Conservation (phyloP, 2,329 filamentous ascomycete genomes). For the Calonectria pseudoturangicola region DNA sequence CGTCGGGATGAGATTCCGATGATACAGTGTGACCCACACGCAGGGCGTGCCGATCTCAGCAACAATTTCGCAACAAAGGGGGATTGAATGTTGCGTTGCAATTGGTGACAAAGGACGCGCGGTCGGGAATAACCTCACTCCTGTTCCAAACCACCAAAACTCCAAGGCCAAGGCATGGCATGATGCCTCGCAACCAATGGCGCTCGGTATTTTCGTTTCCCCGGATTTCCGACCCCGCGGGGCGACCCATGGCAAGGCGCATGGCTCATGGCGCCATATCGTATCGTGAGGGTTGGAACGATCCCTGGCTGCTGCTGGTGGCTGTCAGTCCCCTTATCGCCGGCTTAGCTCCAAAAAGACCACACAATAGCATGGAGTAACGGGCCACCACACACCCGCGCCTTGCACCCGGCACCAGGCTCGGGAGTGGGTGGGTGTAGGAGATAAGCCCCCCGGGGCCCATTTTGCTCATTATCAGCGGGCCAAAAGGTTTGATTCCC, state of each 20-base stretch:
- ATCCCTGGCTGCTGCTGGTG: background rate
- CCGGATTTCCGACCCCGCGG: conserved; percentile 52
- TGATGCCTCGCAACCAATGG: background rate
- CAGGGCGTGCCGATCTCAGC: background rate
- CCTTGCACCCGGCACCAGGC: background rate
- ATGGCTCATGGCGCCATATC: conserved; percentile 20
- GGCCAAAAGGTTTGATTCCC: conserved; percentile 28
- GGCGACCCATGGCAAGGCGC: conserved; percentile 25
- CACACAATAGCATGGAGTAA: conserved; percentile 32
- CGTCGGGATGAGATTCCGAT: background rate
- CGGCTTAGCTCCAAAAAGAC: conserved; percentile 6
- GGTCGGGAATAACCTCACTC: background rate
- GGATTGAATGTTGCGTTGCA: too few relatives aligned
- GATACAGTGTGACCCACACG: background rate
- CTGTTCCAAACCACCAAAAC: background rate
- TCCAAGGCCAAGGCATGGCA: background rate
- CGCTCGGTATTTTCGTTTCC: conserved; percentile 49
- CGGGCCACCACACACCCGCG: conserved; percentile 13
- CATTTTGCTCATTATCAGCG: conserved; percentile 22
- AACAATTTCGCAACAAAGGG: background rate
- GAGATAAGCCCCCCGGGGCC: conserved; percentile 27
- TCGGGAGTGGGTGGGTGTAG: conserved; percentile 12
- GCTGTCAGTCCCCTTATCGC: conserved; percentile 29
- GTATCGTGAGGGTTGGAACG: conserved; percentile 8
- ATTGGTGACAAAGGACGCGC: too few relatives aligned